These are phyloP conservation scores for Mitragyna speciosa DNA, from an alignment of 257 asterid genomes.

Conservation along the genomic window DNA sequence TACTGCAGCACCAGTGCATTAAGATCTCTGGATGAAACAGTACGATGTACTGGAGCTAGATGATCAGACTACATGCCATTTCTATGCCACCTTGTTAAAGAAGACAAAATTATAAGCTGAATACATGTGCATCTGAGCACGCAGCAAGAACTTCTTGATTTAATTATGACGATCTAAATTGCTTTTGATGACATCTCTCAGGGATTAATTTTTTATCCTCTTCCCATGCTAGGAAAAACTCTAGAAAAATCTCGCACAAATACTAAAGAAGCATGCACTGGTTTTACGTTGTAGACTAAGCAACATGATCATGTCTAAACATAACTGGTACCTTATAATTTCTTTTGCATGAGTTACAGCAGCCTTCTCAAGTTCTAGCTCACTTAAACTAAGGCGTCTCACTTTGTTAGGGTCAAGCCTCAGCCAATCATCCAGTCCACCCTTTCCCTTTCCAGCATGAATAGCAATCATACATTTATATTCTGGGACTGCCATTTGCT, in stretches of 20 bases:
- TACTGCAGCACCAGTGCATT: not conserved
- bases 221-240: not conserved
- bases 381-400: slow-evolving; percentile 83
- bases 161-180: not conserved
- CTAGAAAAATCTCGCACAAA: not conserved
- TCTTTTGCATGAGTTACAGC: slow-evolving; percentile 37
- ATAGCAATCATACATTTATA: slow-evolving; percentile 69
- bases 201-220: not conserved
- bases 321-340: slow-evolving; percentile 56
- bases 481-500: slow-evolving; percentile 52
- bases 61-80: not conserved
- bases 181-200: not conserved
- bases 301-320: not conserved
- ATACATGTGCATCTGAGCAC: not conserved
- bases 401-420: slow-evolving; percentile 50
- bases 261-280: not conserved
- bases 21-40: not conserved
- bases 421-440: slow-evolving; percentile 60
- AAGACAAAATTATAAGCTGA: not conserved
- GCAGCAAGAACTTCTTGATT: not conserved
- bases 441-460: slow-evolving; percentile 78
- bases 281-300: not conserved
- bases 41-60: not conserved
- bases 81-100: not conserved
- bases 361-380: slow-evolving; percentile 61